phyloP scores from a whole-genome alignment of 495 filamentous ascomycete genomes.

The Lindgomyces ingoldianus region DNA sequence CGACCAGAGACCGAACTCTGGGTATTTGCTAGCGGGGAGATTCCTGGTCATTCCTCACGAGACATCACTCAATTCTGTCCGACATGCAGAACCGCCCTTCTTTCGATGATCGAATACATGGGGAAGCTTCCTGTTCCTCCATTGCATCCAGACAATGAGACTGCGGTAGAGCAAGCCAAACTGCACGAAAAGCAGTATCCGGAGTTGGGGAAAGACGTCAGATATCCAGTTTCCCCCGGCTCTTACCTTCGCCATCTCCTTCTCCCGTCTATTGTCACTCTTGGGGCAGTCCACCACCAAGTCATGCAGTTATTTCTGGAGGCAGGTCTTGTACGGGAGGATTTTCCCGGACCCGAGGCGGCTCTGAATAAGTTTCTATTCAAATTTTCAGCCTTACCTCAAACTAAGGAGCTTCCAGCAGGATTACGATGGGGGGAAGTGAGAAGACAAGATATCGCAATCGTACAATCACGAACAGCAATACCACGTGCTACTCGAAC shows the following conservation, averaged over 20 bases:
- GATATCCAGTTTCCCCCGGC: slow-evolving; percentile 5
- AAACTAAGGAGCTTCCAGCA: slow-evolving; percentile 26
- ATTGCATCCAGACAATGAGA: not conserved
- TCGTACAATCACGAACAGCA: slow-evolving; percentile 18
- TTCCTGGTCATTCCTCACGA: slow-evolving; percentile 7
- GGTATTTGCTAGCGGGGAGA: slow-evolving; percentile 41
- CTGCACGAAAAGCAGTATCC: slow-evolving; percentile 25
- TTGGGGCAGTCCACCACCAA: slow-evolving; percentile 31
- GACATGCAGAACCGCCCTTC: slow-evolving; percentile 4
- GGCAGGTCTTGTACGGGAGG: slow-evolving; percentile 17
- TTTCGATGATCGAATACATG: slow-evolving; percentile 16
- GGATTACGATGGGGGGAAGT: slow-evolving; percentile 33
- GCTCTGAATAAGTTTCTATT: slow-evolving; percentile 35
- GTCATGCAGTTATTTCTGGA: slow-evolving; percentile 9
- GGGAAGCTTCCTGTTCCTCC: slow-evolving; percentile 21
- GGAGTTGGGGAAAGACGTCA: slow-evolving; percentile 15
- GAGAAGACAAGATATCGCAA: slow-evolving; percentile 22
- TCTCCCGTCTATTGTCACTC: slow-evolving; percentile 19
- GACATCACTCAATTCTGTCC: slow-evolving; percentile 6
- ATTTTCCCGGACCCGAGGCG: slow-evolving; percentile 29
- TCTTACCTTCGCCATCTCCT: slow-evolving; percentile 26
- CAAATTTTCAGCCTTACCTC: slow-evolving; percentile 20
- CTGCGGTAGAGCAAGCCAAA: slow-evolving; percentile 10
- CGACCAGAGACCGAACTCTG: slow-evolving; percentile 45
- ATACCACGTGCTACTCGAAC: slow-evolving; percentile 26